phyloP scores from a whole-genome alignment of 306 rosid species.

The Vigna mungo region DNA sequence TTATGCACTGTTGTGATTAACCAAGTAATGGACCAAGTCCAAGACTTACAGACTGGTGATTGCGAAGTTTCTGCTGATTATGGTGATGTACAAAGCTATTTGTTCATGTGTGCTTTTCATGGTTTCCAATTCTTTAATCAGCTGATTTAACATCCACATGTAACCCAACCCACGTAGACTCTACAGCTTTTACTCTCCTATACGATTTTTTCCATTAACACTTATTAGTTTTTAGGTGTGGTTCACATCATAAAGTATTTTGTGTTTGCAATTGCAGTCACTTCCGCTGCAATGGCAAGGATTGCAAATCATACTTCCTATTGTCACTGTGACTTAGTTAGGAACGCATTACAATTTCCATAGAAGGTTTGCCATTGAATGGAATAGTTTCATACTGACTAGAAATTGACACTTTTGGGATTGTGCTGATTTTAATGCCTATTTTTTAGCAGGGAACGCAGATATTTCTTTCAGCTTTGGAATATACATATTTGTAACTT shows the following conservation, averaged over 20 bases:
- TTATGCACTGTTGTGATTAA: background rate
- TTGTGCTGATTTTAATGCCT: slow-evolving; percentile 26
- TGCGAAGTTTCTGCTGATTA: slow-evolving; percentile 7
- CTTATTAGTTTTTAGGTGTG: too few relatives aligned
- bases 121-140: background rate
- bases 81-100: background rate
- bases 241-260: too few relatives aligned
- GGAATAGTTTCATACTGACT: slow-evolving; percentile 11
- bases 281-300: too few relatives aligned
- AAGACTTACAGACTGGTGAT: background rate
- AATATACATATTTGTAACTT: slow-evolving; percentile 1
- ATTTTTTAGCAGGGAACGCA: background rate
- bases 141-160: background rate
- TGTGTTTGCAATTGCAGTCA: too few relatives aligned
- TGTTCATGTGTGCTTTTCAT: slow-evolving; percentile 2
- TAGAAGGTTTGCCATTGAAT: background rate
- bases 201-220: background rate
- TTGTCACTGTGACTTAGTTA: slow-evolving; percentile 6
- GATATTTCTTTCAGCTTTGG: background rate
- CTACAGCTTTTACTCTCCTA: background rate
- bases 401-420: background rate
- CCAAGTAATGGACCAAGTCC: background rate
- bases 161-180: background rate
- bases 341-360: background rate
- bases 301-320: too few relatives aligned